phyloP scores from a whole-genome alignment of 2,329 filamentous ascomycete species.

The Pseudogymnoascus sp. region DNA sequence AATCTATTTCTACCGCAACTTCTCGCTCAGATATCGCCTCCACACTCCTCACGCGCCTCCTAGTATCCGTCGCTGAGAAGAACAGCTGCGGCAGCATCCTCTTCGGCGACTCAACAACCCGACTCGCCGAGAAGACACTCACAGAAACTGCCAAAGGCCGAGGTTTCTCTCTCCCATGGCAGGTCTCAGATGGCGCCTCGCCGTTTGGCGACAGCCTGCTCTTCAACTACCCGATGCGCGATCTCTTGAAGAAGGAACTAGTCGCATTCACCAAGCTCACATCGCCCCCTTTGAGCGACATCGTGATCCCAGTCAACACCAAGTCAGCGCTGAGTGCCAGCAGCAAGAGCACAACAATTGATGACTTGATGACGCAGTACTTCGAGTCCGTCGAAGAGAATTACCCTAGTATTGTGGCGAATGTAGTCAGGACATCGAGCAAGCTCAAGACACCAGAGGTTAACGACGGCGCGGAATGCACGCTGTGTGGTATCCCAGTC shows the following conservation, averaged over 20 bases:
- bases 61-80: slow-evolving; percentile 58
- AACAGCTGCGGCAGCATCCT: slow-evolving; percentile 64
- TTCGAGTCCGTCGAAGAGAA: slow-evolving; percentile 79
- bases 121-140: slow-evolving; percentile 78
- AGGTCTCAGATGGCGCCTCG: slow-evolving; percentile 63
- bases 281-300: slow-evolving; percentile 44
- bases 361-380: slow-evolving; percentile 83
- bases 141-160: slow-evolving; percentile 86
- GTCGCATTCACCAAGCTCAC: slow-evolving; percentile 55
- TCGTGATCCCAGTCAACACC: slow-evolving; percentile 40
- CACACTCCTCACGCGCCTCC: slow-evolving; percentile 64
- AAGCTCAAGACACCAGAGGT: slow-evolving; percentile 57
- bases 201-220: slow-evolving; percentile 27
- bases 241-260: slow-evolving; percentile 78
- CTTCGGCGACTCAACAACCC: slow-evolving; percentile 81
- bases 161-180: slow-evolving; percentile 76
- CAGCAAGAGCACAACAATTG: slow-evolving; percentile 72
- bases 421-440: slow-evolving; percentile 86
- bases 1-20: slow-evolving; percentile 62
- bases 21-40: slow-evolving; percentile 68
- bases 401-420: slow-evolving; percentile 87
- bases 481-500: slow-evolving; percentile 63
- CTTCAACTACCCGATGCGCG: slow-evolving; percentile 75
- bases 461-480: slow-evolving; percentile 43
- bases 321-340: slow-evolving; percentile 28